Evolutionary conservation across 371 early-diverging fungal species (phyloP), one percentile per base, ranked within the genome.

Genomic region (Rhizopus sp.): DNA sequence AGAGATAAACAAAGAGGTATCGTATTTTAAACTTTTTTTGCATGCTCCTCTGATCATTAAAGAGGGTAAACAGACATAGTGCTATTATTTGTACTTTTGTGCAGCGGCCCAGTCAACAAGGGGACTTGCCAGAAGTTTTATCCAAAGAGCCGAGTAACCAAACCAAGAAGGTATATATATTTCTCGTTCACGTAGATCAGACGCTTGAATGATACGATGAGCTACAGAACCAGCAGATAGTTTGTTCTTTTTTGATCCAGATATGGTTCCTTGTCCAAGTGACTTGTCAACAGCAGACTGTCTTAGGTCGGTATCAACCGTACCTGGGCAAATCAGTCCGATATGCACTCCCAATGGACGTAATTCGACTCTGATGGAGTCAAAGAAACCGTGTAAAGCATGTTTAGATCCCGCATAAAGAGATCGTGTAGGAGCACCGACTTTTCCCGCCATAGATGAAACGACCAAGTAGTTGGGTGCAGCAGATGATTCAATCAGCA

Each of bases 371-470:
- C 94, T 79, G 31, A 95, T 61, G 2, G 94, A 84, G 46, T 87
- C 85, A 72, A 94, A 94, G 69, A 89, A 95, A 0, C 93, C 94
- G 33, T 89, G 87, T 7, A 93, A 72, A 0, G 94, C 95, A 62
- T 88, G 89, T 54, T 95, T 95, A 46, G 89, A 83, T 0, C 87
- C 89, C 38, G 88, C 80, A 64, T 95, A 95, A 23, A 95, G 68
- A 5, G 88, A 77, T 7, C 95, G 83, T 8, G 94, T 93, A 0
- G 95, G 95, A 15, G 94, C 90, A 7, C 88, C 88, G 0, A 89
- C 64, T 44, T 86, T 75, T 5, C 92, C 92, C 0, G 93, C 93
- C 73, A 90, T 80, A 10, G 93, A 93, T 0, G 92, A 92, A 5
- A 94, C 80, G 29, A 93, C 86, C 2, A 92, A 73, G 7, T 92